These are phyloP conservation scores for Boechera stricta DNA, from an alignment of 345 rosid species.

Conservation along the genomic window DNA sequence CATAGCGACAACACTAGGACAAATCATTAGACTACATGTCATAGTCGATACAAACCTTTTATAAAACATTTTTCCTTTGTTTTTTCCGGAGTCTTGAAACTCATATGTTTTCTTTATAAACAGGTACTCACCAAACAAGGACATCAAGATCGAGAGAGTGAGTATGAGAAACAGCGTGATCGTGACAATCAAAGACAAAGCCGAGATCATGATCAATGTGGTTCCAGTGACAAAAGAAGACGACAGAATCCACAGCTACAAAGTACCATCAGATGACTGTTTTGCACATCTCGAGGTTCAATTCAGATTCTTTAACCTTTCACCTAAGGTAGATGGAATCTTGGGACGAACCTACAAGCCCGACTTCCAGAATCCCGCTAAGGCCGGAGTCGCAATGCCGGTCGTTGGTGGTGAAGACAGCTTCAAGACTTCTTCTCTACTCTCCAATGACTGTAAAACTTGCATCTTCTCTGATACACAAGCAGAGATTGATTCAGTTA, in stretches of 20 bases:
- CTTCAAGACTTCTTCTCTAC: constrained; percentile 59
- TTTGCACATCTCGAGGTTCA: constrained; percentile 75
- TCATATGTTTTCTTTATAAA: neutral
- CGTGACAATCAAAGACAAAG: constrained; percentile 51
- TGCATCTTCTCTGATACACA: constrained; percentile 50
- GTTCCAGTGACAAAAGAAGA: constrained; percentile 81
- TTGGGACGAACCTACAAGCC: constrained; percentile 71
- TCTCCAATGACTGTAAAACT: constrained; percentile 51
- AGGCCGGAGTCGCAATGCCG: constrained; percentile 70
- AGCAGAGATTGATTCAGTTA: constrained; percentile 14
- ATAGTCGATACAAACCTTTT: neutral
- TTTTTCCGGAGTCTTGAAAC: constrained; percentile 20
- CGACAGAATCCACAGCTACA: constrained; percentile 62
- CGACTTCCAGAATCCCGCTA: constrained; percentile 69
- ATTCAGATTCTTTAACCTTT: constrained; percentile 61
- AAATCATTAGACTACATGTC: neutral
- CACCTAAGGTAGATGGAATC: constrained; percentile 67
- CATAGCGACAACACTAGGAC: neutral
- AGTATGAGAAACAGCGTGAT: constrained; percentile 57
- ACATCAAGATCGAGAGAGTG: constrained; percentile 62
- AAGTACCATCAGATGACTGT: constrained; percentile 61
- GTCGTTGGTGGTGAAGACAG: constrained; percentile 63
- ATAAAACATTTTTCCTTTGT: neutral
- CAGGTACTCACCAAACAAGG: constrained; percentile 51
- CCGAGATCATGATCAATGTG: constrained; percentile 63